Percentiles rank a stretch among this genome's conserved stretches.
phyloP scores from a whole-genome alignment of 768 basidiomycete genomes.

The Omphalotus guepiniiformis region DNA sequence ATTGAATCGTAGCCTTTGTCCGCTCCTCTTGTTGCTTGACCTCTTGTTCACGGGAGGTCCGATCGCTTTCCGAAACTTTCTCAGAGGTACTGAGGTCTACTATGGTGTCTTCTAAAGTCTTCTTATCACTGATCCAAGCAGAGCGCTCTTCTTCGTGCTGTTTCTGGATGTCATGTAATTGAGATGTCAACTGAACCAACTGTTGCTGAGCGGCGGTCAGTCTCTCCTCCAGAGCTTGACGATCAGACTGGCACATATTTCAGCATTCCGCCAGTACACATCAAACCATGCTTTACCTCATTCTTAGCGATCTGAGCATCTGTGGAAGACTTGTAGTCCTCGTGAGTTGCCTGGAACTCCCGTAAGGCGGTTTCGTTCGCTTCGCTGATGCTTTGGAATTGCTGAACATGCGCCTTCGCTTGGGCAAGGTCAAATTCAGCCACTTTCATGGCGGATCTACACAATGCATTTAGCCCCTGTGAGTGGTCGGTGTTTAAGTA shows the following conservation, averaged over 20 bases:
- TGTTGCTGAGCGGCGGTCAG: constrained; percentile 53
- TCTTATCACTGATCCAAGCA: constrained; percentile 77
- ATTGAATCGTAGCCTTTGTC: constrained; percentile 46
- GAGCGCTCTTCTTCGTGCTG: constrained; percentile 64
- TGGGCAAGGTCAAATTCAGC: constrained; percentile 72
- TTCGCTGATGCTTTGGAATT: constrained; percentile 83
- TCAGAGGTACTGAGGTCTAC: constrained; percentile 77
- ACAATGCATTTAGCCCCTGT: neutral
- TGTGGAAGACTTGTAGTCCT: constrained; percentile 72
- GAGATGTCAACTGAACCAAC: constrained; percentile 40
- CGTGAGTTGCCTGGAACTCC: constrained; percentile 65
- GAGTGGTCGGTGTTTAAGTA: constrained; percentile 2
- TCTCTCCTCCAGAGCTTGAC: constrained; percentile 58
- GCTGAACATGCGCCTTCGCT: constrained; percentile 69
- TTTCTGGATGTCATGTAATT: constrained; percentile 56
- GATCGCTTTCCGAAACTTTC: constrained; percentile 59
- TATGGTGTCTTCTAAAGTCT: constrained; percentile 76
- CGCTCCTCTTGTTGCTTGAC: constrained; percentile 66
- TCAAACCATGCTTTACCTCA: constrained; percentile 44
- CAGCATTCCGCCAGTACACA: neutral
- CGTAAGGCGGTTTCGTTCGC: constrained; percentile 76
- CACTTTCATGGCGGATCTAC: constrained; percentile 70
- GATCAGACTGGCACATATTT: constrained; percentile 53
- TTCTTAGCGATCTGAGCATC: constrained; percentile 64
- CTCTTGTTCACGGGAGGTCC: constrained; percentile 57